These are phyloP conservation scores for Nowakowskiella sp. DNA, from an alignment of 192 early-diverging fungal genomes.

Conservation along the genomic window DNA sequence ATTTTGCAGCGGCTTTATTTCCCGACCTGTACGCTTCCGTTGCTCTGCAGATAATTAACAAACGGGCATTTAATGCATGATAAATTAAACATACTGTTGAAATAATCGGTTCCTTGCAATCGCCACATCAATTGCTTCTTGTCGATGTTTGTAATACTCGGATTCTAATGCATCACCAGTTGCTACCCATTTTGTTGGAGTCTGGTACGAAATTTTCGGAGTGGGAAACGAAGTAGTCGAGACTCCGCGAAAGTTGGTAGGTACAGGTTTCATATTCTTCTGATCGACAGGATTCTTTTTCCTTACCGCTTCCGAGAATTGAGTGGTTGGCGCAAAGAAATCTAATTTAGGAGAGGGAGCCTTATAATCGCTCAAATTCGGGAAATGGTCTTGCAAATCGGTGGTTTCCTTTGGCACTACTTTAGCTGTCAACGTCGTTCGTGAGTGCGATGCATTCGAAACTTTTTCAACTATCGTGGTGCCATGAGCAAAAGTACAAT, in stretches of 20 bases:
- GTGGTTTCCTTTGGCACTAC: neutral
- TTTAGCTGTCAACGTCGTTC: neutral
- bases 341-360: no score
- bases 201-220: neutral
- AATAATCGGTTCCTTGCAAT: constrained; percentile 37
- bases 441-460: neutral
- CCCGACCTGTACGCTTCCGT: constrained; percentile 36
- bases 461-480: constrained; percentile 4
- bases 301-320: no score
- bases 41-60: constrained; percentile 21
- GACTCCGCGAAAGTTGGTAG: no score
- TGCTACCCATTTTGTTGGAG: constrained; percentile 30
- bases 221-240: no score
- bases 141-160: constrained; percentile 27
- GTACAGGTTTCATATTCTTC: no score
- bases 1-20: constrained; percentile 42
- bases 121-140: constrained; percentile 38
- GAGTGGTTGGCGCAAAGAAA: no score
- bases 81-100: constrained; percentile 19
- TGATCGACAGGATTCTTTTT: no score
- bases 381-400: no score
- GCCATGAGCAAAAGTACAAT: constrained; percentile 38
- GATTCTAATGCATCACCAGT: constrained; percentile 34
- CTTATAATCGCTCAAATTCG: no score
- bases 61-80: neutral